These are phyloP conservation scores for Tulasnella sp. DNA, from an alignment of 768 basidiomycete genomes.

Conservation along the genomic window DNA sequence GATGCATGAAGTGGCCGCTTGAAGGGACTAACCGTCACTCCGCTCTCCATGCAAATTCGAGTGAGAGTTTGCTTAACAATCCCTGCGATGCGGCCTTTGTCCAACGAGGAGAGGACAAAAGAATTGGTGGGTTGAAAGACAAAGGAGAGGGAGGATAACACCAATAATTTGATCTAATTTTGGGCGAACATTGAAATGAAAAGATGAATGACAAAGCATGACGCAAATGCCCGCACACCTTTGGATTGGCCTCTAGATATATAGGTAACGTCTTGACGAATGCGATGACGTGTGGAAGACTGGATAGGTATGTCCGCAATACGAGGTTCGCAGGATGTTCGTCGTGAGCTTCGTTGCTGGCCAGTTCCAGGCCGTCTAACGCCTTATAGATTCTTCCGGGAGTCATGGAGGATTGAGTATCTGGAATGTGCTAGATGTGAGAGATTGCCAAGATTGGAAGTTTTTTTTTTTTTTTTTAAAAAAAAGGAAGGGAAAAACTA, in stretches of 20 bases:
- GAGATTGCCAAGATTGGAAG: not conserved
- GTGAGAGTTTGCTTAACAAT: constrained; percentile 5
- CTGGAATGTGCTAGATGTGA: not conserved
- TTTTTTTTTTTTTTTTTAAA: not conserved
- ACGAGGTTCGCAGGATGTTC: constrained; percentile 3
- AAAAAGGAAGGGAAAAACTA: not conserved
- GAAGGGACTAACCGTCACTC: constrained; percentile 9
- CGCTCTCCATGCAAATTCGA: constrained; percentile 2
- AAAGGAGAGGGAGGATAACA: constrained; percentile 3
- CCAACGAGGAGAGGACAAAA: not conserved
- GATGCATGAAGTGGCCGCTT: not conserved
- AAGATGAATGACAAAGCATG: too few species aligned
- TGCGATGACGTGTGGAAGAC: not conserved
- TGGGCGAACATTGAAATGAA: not conserved
- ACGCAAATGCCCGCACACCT: too few species aligned
- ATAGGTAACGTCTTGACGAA: not conserved
- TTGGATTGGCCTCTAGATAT: constrained; percentile 1
- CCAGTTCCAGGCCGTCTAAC: not conserved
- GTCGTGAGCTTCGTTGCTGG: not conserved
- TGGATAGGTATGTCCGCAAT: not conserved
- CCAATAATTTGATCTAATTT: not conserved
- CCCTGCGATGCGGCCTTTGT: not conserved
- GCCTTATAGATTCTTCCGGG: constrained; percentile 8
- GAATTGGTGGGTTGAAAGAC: not conserved
- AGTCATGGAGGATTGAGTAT: not conserved